These are phyloP conservation scores for Pseudonectria foliicola DNA, from an alignment of 2,329 filamentous ascomycete species.

Conservation along the genomic window DNA sequence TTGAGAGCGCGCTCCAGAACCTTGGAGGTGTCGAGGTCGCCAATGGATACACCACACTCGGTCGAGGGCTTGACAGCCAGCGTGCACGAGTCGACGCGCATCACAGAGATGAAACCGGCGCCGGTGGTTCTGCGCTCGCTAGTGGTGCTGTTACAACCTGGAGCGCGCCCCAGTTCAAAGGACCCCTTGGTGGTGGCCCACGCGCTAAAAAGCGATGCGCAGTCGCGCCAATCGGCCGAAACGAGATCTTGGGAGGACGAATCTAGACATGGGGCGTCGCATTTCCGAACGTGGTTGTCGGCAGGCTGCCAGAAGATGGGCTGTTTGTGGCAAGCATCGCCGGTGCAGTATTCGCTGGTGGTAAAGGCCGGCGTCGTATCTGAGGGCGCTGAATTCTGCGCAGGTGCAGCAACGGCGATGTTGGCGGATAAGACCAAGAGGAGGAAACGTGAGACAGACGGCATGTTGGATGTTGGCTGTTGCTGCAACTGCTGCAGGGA, in stretches of 20 bases:
- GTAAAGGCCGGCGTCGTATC: slow-evolving; percentile 12
- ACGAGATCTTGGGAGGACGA: slow-evolving; percentile 9
- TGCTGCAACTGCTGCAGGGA: too few relatives aligned
- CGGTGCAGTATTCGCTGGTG: slow-evolving; percentile 1
- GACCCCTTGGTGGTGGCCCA: slow-evolving; percentile 25
- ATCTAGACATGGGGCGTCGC: slow-evolving; percentile 20
- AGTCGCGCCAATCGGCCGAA: slow-evolving; percentile 24
- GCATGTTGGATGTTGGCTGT: slow-evolving; percentile 14
- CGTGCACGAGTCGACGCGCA: slow-evolving; percentile 20
- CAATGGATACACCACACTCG: slow-evolving; percentile 3
- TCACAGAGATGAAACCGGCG: slow-evolving; percentile 14
- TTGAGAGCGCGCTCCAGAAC: slow-evolving; percentile 10
- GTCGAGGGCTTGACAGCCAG: slow-evolving; percentile 19
- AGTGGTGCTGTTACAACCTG: background rate
- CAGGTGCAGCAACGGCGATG: slow-evolving; percentile 12
- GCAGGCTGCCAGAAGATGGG: slow-evolving; percentile 21
- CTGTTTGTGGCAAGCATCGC: slow-evolving; percentile 5
- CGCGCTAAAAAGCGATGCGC: slow-evolving; percentile 24
- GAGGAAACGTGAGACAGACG: slow-evolving; percentile 1
- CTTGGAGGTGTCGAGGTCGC: slow-evolving; percentile 11
- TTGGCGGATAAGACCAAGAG: slow-evolving; percentile 7
- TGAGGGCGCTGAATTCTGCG: slow-evolving; percentile 2
- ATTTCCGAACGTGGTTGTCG: slow-evolving; percentile 16
- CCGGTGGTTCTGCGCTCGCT: slow-evolving; percentile 2
- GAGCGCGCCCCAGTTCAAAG: slow-evolving; percentile 16